Evolutionary conservation across 108 stramenopile genomes (phyloP), one percentile per base, ranked within the genome.

Genomic region (Stephanodiscus triporus): DNA sequence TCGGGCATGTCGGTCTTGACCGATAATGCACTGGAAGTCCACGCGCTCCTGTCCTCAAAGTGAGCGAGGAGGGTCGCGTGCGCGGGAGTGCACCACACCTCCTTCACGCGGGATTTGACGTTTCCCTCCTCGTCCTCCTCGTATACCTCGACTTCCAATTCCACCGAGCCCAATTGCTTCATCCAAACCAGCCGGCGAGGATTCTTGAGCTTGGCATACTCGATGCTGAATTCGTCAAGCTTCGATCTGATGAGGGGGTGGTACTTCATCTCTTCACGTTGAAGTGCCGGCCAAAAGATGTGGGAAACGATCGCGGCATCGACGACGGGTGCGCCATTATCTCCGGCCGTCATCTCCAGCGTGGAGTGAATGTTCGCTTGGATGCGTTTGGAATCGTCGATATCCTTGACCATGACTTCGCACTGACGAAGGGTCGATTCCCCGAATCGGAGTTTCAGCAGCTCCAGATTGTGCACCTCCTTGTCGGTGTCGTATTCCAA

Each of bases 321-420:
- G 14, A 97, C 82, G 0, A 82, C 63, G 6, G 80, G 73, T 7
- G 63, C 29, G 10, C 73, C 78, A 36, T 75, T 48, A 10, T 76
- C 62, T 48, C 53, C 47, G 40, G 63, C 29, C 32, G 77, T 89
- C 14, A 67, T 45, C 40, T 83, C 58, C 14, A 95, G 64, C 2
- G 85, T 88, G 9, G 76, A 83, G 13, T 85, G 82, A 59, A 97
- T 94, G 55, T 94, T 93, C 19, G 86, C 66, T 42, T 93, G 84
- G 20, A 95, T 88, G 11, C 98, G 91, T 77, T 97, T 98, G 49
- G 95, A 96, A 40, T 98, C 97, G 62, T 99, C 96, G 16, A 97
- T 88, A 61, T 99, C 98, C 65, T 96, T 95, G 54, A 99, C 80
- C 97, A 99, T 99, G 60, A 99, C 92, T 76, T 99, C 98, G 70